phyloP scores from a whole-genome alignment of 768 basidiomycete species.

The Tulasnella sp. region DNA sequence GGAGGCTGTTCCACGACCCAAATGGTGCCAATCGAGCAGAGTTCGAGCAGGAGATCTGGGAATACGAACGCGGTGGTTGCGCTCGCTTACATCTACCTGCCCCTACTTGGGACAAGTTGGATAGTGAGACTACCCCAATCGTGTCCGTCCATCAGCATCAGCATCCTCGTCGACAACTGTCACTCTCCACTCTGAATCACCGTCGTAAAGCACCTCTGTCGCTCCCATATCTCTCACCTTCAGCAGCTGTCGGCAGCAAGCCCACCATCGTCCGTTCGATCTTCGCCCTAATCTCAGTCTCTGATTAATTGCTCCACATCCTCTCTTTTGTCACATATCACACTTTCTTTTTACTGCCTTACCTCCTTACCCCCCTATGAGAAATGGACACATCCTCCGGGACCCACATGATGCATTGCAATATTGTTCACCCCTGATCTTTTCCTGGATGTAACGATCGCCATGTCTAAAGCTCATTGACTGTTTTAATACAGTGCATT shows the following conservation, averaged over 20 bases:
- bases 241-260: neutral
- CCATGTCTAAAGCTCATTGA: too few species aligned
- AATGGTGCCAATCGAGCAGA: neutral
- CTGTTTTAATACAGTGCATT: too few species aligned
- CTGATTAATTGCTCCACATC: too few species aligned
- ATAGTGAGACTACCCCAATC: neutral
- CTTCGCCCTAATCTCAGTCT: neutral
- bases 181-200: neutral
- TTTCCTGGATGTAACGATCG: too few species aligned
- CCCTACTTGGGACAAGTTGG: slow-evolving; percentile 4
- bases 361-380: too few species aligned
- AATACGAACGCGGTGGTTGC: slow-evolving; percentile 8
- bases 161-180: too few species aligned
- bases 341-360: too few species aligned
- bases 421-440: too few species aligned
- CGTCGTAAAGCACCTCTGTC: neutral
- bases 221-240: neutral
- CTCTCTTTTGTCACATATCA: too few species aligned
- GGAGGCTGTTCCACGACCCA: neutral
- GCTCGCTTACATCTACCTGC: slow-evolving; percentile 5
- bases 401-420: too few species aligned
- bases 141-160: neutral
- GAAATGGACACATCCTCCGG: too few species aligned
- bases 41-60: slow-evolving; percentile 8
- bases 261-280: neutral